Conservation (phyloP, 1,284 basidiomycete species). For the Sphagnurus paluster region DNA sequence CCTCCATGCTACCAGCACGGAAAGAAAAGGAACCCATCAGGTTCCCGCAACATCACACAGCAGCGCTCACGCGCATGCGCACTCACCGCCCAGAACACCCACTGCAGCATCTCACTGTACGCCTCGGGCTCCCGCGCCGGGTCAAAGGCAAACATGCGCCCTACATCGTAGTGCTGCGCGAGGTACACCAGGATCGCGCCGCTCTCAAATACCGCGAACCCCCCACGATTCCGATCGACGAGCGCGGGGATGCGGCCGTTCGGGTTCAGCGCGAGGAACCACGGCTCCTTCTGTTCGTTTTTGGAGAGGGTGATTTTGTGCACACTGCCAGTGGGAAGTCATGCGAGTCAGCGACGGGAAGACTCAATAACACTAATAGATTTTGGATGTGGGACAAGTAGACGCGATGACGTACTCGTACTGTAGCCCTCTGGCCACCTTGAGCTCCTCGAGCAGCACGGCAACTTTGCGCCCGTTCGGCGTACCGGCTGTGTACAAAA, state of each 20-base stretch:
- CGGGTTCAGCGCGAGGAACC: conserved; percentile 66
- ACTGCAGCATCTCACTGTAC: conserved; percentile 66
- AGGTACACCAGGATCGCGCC: conserved; percentile 69
- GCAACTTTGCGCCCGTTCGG: conserved; percentile 30
- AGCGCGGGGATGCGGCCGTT: conserved; percentile 65
- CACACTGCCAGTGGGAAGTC: conserved; percentile 30
- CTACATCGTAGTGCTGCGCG: conserved; percentile 56
- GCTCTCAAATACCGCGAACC: conserved; percentile 66
- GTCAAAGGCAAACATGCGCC: conserved; percentile 56
- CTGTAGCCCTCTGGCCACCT: conserved; percentile 26
- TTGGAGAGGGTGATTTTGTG: conserved; percentile 47
- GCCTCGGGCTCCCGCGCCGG: conserved; percentile 40
- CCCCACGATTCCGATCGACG: conserved; percentile 46
- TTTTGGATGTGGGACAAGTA: not conserved
- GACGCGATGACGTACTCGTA: conserved; percentile 24
- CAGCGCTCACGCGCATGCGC: not conserved
- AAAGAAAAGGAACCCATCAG: not conserved
- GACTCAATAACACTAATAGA: not conserved
- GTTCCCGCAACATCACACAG: not conserved
- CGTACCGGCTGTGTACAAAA: conserved; percentile 25
- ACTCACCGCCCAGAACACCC: conserved; percentile 73
- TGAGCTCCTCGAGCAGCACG: conserved; percentile 33
- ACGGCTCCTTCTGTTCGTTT: conserved; percentile 47
- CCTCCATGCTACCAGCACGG: conserved; percentile 68
- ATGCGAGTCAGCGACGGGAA: not conserved